Base-by-base conservation (phyloP, 257 asterid species). In the Solanum arcanum region DNA sequence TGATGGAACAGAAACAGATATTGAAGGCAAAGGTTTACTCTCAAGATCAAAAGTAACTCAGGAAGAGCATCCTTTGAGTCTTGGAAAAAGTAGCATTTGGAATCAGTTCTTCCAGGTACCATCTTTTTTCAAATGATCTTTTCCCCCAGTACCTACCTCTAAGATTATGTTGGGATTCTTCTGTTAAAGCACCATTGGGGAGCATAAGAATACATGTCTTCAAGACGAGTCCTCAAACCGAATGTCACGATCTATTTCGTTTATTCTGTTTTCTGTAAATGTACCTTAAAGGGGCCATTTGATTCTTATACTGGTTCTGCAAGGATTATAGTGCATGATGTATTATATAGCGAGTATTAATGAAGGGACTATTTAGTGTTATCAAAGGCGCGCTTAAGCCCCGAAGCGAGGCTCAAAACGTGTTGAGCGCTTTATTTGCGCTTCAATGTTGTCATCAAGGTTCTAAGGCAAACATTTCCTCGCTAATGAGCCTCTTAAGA, bases 51-150 rank as follows among this genome's bases (percentile, higher is more conserved):
- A 94, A 87, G 92, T 95, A 76, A 87, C 90, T 88, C 98, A 96
- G 16, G 98, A 93, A 82, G 99, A 96, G 90, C 99, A 96, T 90
- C 99, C 99, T 88, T 91, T 96, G 83, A 94, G 98, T 90, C 98
- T 95, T 80, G 98, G 98, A 88, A 93, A 94, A 90, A 92, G 94
- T 69, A 96, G 99, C 92, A 83, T 96, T 87, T 96, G 99, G 99
- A 95, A 96, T 91, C 96, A 94, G 86, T 96, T 94, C 90, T 96
- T 96, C 90, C 95, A 96, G 98, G 98, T 95, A 90, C 86, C 44
- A 23, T 64, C 23, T 44, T 76, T n/a, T 7, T 69, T 72, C 86
- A 15, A 69, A 29, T 69, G 39, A 69, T 31, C 21, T 31, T 69
- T 69, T 69, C 39, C 74, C 75, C 42, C 13, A 69, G 41, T 69